These are phyloP conservation scores for Lactarius sanguifluus DNA, from an alignment of 768 basidiomycete genomes.

Conservation along the genomic window DNA sequence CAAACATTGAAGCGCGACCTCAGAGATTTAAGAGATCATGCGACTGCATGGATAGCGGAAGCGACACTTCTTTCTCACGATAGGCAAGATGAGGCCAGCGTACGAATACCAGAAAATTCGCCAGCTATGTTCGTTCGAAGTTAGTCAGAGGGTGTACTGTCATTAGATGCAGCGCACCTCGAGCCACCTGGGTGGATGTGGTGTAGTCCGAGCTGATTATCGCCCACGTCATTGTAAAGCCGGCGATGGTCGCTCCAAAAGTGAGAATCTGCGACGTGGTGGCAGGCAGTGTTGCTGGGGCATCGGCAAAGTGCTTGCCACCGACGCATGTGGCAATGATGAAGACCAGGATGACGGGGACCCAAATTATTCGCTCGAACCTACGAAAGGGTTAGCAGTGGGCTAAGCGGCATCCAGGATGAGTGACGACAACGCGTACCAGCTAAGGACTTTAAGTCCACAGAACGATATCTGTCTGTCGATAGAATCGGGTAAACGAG, in stretches of 20 bases:
- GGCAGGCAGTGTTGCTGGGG: conserved; percentile 51
- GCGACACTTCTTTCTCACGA: conserved; percentile 44
- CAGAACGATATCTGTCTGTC: conserved; percentile 56
- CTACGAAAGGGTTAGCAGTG: conserved; percentile 35
- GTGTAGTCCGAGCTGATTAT: conserved; percentile 72
- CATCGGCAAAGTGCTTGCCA: conserved; percentile 61
- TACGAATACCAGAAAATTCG: conserved; percentile 66
- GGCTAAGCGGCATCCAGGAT: not conserved
- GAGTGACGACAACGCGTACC: conserved; percentile 37
- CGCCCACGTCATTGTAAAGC: conserved; percentile 67
- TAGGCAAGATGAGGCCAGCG: conserved; percentile 59
- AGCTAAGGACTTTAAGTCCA: conserved; percentile 61
- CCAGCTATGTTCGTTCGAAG: conserved; percentile 39
- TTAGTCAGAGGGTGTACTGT: not conserved
- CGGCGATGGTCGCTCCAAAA: conserved; percentile 70
- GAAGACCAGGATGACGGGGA: conserved; percentile 77
- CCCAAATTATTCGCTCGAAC: conserved; percentile 77
- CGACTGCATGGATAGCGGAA: conserved; percentile 13
- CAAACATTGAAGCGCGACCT: conserved; percentile 50
- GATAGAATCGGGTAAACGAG: conserved; percentile 1
- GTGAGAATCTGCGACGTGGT: conserved; percentile 55
- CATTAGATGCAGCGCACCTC: conserved; percentile 41
- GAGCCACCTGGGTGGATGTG: conserved; percentile 56
- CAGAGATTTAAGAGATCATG: not conserved
- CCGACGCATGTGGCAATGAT: conserved; percentile 71